Evolutionary conservation across 1,139 yeast species (phyloP).

Genomic region (Saccharomyces hybrid): DNA sequence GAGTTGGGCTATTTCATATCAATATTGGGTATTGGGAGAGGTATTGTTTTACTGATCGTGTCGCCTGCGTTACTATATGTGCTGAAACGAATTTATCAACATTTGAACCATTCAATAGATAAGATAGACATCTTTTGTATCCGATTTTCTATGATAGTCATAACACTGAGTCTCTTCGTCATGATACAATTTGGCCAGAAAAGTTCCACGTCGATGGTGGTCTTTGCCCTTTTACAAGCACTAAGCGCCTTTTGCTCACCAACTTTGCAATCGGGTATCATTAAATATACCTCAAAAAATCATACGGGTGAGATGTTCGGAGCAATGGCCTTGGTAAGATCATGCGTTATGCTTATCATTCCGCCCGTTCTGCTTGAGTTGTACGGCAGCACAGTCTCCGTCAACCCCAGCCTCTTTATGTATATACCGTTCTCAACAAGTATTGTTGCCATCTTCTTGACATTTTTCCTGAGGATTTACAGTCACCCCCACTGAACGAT

Average conservation of each 20-base stretch:
- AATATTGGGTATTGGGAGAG: constrained; percentile 41
- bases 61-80: constrained; percentile 39
- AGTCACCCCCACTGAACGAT: constrained; percentile 6
- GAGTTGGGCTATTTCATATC: constrained; percentile 55
- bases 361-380: constrained; percentile 37
- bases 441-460: constrained; percentile 12
- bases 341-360: constrained; percentile 34
- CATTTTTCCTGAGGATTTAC: constrained; percentile 15
- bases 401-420: constrained; percentile 27
- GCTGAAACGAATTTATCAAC: constrained; percentile 30
- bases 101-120: constrained; percentile 40
- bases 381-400: constrained; percentile 35
- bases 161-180: constrained; percentile 29
- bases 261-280: constrained; percentile 38
- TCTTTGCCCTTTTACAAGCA: constrained; percentile 32
- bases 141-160: constrained; percentile 33
- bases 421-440: constrained; percentile 16
- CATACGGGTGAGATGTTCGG: constrained; percentile 48
- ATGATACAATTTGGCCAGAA: constrained; percentile 9
- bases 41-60: constrained; percentile 36
- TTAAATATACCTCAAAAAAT: constrained; percentile 41
- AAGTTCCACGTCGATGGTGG: constrained; percentile 10
- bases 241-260: constrained; percentile 39
- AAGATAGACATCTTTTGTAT: constrained; percentile 44
- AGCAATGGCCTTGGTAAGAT: constrained; percentile 41